Evolutionary conservation across 345 rosid species (phyloP), one percentile per base, ranked within the genome.

Genomic region (Cardamine chenopodiifolia): DNA sequence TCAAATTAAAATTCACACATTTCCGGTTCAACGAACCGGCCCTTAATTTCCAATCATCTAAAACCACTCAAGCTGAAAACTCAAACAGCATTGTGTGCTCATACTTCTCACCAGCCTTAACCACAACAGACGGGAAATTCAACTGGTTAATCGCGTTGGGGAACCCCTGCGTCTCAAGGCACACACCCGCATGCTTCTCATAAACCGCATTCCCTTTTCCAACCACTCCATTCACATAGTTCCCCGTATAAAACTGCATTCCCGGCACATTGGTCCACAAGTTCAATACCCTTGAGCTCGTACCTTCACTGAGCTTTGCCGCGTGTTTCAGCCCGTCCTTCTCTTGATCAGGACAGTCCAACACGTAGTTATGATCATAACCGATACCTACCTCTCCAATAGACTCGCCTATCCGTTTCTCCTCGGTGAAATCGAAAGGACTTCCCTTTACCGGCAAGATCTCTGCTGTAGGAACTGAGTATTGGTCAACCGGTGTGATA

Each of bases 141-240:
- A 84, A 79, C 66, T 86, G 89, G 81, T 90, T 95, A 11, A 95
- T 80, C 54, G 97, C 97, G 49, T 91, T 95, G 0, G 97, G 97
- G 62, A 86, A 95, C 14, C 99, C 97, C 37, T 90, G 97, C 0
- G 97, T 91, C 87, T 95, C 97, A 84, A 91, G 80, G 83, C 99
- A 95, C 20, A 86, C 84, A 4, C 89, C 97, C 0, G 96, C 75
- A 66, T 95, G 97, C 82, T 95, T 91, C 70, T 83, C 88, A 13
- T 95, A 91, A 18, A 81, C 87, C n/a, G 86, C 92, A 25, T 88
- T 86, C 15, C 91, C 87, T 75, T 91, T 94, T 25, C 97, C 97
- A 12, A 53, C 84, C 49, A 88, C 78, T 39, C 96, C 97, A 31
- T 84, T 77, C 70, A 94, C 97, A 55, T 91, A 88, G 81, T 94